Conservation (phyloP, 192 early-diverging fungal genomes). For the Coemansia sp. region DNA sequence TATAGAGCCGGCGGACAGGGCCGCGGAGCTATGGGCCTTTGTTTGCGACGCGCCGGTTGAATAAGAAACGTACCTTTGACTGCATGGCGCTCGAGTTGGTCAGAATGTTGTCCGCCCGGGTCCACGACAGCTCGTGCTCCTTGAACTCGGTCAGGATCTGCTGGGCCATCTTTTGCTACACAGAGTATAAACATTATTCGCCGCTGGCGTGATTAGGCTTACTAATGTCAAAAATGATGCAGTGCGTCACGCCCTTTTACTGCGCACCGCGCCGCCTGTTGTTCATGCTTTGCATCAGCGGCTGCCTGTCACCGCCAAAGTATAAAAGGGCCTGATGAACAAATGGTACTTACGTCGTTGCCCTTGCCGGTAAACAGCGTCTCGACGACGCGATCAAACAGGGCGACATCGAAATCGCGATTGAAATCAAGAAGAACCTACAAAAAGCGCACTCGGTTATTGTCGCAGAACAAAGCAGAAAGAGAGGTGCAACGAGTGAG, state of each 20-base stretch:
- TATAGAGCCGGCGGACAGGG: no score
- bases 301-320: no score
- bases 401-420: conserved; percentile 76
- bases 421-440: conserved; percentile 85
- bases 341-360: conserved; percentile 60
- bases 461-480: background rate
- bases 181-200: background rate
- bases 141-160: conserved; percentile 88
- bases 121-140: conserved; percentile 95
- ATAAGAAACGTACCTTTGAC: conserved; percentile 81
- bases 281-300: no score
- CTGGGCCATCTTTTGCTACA: conserved; percentile 83
- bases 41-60: no score
- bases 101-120: conserved; percentile 87
- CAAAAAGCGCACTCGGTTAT: background rate
- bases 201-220: no score
- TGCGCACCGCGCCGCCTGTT: no score
- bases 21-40: no score
- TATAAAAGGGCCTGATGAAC: background rate
- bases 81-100: conserved; percentile 71
- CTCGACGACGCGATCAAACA: conserved; percentile 88
- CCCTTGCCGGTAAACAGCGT: conserved; percentile 74
- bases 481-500: background rate
- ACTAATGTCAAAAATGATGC: no score
- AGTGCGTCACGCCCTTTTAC: no score